Evolutionary conservation across 1,139 yeast genomes (phyloP).

Genomic region (Blastobotrys elegans): DNA sequence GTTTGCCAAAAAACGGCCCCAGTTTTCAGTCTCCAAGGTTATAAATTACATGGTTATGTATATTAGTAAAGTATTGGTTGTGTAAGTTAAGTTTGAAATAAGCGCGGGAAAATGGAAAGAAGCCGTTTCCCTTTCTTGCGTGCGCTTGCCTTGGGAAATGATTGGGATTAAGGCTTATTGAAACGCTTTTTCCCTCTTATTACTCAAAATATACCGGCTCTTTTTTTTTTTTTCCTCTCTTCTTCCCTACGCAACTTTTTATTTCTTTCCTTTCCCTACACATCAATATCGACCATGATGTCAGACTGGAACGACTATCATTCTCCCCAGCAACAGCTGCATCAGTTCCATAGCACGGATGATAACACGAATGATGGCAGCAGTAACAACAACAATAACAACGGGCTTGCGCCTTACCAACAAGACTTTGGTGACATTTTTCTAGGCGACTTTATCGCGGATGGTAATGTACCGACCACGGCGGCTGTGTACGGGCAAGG

Average conservation of each 20-base stretch:
- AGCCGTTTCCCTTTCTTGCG: background rate
- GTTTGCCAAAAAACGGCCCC: slow-evolving; percentile 7
- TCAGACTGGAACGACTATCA: slow-evolving; percentile 10
- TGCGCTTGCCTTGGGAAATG: background rate
- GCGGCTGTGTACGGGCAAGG: background rate
- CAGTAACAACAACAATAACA: background rate
- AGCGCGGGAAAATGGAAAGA: background rate
- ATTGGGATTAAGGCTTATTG: too few relatives aligned
- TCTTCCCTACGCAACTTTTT: background rate
- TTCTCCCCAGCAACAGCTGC: background rate
- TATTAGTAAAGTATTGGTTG: background rate
- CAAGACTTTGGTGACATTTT: slow-evolving; percentile 7
- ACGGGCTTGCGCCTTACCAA: background rate
- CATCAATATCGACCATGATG: slow-evolving; percentile 3
- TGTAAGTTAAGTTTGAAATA: background rate
- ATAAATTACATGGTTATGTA: background rate
- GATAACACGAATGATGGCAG: background rate
- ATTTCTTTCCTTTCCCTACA: background rate
- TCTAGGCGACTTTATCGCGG: background rate
- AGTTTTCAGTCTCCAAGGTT: background rate
- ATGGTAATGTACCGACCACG: background rate
- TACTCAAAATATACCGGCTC: too few relatives aligned
- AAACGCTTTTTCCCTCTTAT: too few relatives aligned
- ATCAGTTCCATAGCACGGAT: background rate
- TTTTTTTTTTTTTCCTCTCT: background rate